These are phyloP conservation scores for Penicillium verrucosum DNA, from an alignment of 2,329 filamentous ascomycete genomes.

Conservation along the genomic window DNA sequence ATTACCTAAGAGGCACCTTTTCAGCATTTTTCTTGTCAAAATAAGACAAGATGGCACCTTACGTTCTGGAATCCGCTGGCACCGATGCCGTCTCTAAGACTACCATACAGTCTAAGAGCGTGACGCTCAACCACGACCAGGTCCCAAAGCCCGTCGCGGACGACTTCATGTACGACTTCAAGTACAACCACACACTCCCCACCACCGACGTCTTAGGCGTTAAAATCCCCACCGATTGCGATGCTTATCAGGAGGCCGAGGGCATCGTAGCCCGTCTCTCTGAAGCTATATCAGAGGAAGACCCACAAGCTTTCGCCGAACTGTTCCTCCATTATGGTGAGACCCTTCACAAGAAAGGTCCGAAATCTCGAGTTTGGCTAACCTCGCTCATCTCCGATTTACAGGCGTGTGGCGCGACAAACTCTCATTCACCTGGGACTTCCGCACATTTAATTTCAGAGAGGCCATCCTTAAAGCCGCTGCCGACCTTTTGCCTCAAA, in stretches of 20 bases:
- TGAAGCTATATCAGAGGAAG: conserved; percentile 11
- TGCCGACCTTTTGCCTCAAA: conserved; percentile 31
- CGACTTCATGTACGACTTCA: conserved; percentile 45
- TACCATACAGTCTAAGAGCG: neutral
- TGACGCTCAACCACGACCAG: conserved; percentile 6
- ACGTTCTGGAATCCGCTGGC: conserved; percentile 2
- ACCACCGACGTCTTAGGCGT: conserved; percentile 30
- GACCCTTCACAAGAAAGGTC: neutral
- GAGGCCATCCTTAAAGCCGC: conserved; percentile 32
- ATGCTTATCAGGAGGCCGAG: conserved; percentile 12
- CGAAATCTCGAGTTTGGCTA: neutral
- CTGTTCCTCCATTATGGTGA: conserved; percentile 27
- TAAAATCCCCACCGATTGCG: conserved; percentile 27
- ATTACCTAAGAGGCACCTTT: no score
- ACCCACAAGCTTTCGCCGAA: conserved; percentile 25
- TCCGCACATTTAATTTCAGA: conserved; percentile 36
- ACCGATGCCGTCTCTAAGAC: neutral
- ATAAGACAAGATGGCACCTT: conserved; percentile 12
- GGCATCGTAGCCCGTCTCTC: conserved; percentile 13
- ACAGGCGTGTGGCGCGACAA: conserved; percentile 39
- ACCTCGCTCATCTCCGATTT: neutral
- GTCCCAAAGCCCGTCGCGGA: conserved; percentile 33
- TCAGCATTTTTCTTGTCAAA: neutral
- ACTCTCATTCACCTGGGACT: conserved; percentile 38
- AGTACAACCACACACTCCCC: conserved; percentile 40